Evolutionary conservation across 2,329 filamentous ascomycete species (phyloP).

Genomic region (Colletotrichum ledebouriae): DNA sequence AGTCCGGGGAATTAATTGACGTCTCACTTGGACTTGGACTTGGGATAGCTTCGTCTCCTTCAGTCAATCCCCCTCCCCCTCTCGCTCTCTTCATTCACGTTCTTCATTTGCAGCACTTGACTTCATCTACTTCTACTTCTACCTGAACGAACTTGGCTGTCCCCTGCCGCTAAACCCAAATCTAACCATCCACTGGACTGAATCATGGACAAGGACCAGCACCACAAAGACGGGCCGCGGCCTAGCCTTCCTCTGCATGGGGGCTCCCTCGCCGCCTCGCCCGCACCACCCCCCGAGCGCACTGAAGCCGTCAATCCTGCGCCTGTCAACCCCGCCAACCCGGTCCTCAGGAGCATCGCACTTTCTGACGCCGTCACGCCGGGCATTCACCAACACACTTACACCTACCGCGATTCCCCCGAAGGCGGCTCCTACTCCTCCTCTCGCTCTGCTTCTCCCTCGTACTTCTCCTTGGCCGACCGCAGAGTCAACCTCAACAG

Average conservation of each 20-base stretch:
- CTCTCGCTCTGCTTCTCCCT: conserved; percentile 40
- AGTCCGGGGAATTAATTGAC: too few species aligned
- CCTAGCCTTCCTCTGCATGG: too few species aligned
- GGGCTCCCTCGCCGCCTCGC: conserved; percentile 18
- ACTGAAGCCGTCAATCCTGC: conserved; percentile 24
- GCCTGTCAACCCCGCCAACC: conserved; percentile 40
- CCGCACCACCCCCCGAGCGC: conserved; percentile 1
- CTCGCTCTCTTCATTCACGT: background rate
- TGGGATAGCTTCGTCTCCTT: background rate
- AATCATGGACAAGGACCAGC: conserved; percentile 38
- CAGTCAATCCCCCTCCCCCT: background rate
- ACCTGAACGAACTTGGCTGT: background rate
- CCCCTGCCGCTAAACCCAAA: conserved; percentile 15
- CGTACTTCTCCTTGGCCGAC: conserved; percentile 46
- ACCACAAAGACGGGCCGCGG: background rate
- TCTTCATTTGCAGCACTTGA: background rate
- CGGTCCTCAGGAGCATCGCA: conserved; percentile 39
- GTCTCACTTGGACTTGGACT: too few species aligned
- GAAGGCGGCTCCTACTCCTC: conserved; percentile 2
- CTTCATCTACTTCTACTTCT: too few species aligned
- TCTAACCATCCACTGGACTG: conserved; percentile 3
- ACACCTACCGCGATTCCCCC: conserved; percentile 45
- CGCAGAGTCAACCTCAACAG: conserved; percentile 28
- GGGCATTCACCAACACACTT: conserved; percentile 48
- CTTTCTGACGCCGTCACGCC: conserved; percentile 48